phyloP scores from a whole-genome alignment of 1,284 basidiomycete species.

The Leucoagaricus sp. region DNA sequence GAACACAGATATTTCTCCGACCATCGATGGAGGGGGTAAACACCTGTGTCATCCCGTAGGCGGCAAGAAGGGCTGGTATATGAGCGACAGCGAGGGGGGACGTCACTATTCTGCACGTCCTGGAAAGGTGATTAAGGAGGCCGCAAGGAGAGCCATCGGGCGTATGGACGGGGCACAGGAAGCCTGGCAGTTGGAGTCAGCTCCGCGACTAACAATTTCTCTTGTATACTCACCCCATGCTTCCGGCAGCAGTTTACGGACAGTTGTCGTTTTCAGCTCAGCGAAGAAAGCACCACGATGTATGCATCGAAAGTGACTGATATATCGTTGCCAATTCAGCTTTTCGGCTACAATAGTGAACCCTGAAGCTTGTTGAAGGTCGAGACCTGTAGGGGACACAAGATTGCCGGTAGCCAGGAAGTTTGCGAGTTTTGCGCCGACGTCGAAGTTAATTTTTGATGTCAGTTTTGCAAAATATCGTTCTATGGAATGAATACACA shows the following conservation, averaged over 20 bases:
- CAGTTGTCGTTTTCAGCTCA: conserved; percentile 97
- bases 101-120: conserved; percentile 92
- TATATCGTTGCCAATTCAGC: conserved; percentile 98
- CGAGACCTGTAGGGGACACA: conserved; percentile 92
- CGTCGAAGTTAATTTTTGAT: conserved; percentile 85
- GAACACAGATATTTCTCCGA: conserved; percentile 81
- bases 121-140: conserved; percentile 95
- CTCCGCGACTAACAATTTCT: background rate
- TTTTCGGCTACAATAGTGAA: conserved; percentile 99
- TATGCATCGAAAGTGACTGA: conserved; percentile 97
- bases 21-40: conserved; percentile 83
- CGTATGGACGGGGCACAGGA: conserved; percentile 98
- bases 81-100: conserved; percentile 74
- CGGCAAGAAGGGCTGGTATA: conserved; percentile 81
- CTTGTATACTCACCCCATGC: conserved; percentile 79
- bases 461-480: conserved; percentile 84
- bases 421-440: conserved; percentile 88
- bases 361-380: conserved; percentile 95
- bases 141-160: conserved; percentile 99
- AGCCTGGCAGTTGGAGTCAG: conserved; percentile 53
- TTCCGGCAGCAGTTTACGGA: conserved; percentile 96
- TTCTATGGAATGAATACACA: conserved; percentile 41
- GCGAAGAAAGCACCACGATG: conserved; percentile 99
- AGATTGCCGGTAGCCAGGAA: conserved; percentile 99
- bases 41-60: conserved; percentile 94